These are phyloP conservation scores for Prunus persica DNA, from an alignment of 306 rosid species.

Conservation along the genomic window Prunus_persica_NCBIv2 NC_034015.1:21203001-21203500, in stretches of 20 bases:
- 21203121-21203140: neutral
- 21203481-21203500: neutral
- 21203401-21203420: neutral
- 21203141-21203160: neutral
- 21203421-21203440: neutral
- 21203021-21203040: neutral
- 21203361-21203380: neutral
- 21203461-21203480: neutral
- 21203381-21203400: no score
- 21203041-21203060: conserved; percentile 20
- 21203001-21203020: no score
- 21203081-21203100: conserved; percentile 38
- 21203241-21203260: conserved; percentile 13
- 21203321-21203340: neutral
- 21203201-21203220: neutral
- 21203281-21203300: neutral
- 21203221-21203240: conserved; percentile 13
- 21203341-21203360: no score
- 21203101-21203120: conserved; percentile 28
- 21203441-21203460: no score
- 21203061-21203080: conserved; percentile 26
- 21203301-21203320: neutral
- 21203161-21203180: no score
- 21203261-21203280: conserved; percentile 18
- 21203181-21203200: neutral